Percentiles rank a stretch among this genome's conserved stretches.
phyloP scores from a whole-genome alignment of 2,329 filamentous ascomycete species.

The Fusarium praegraminearum region DNA sequence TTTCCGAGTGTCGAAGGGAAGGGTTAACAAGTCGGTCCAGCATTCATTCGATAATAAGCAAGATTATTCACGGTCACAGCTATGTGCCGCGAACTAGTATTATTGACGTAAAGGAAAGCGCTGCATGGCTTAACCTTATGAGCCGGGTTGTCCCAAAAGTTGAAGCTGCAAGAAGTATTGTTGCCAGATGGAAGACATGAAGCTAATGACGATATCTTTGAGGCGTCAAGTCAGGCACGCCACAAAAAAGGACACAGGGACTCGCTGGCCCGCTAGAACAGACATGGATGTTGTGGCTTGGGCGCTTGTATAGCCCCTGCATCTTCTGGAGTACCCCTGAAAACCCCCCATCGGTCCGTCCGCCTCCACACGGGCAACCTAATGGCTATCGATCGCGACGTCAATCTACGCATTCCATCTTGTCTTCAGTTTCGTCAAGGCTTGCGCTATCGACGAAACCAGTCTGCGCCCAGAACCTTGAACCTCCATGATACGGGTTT shows the following conservation, averaged over 20 bases:
- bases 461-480: constrained; percentile 20
- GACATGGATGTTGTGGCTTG: constrained; percentile 38
- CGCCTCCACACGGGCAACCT: constrained; percentile 23
- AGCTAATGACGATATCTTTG: constrained; percentile 33
- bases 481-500: constrained; percentile 10
- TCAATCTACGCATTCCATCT: constrained; percentile 37
- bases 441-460: constrained; percentile 34
- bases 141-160: not conserved
- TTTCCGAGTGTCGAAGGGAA: constrained; percentile 9
- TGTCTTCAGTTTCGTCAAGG: constrained; percentile 18
- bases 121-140: constrained; percentile 18
- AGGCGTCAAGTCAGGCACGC: constrained; percentile 8
- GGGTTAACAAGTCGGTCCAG: not conserved
- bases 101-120: not conserved
- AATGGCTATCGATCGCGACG: constrained; percentile 35
- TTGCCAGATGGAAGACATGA: constrained; percentile 32
- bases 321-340: constrained; percentile 39
- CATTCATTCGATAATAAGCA: not conserved
- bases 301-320: constrained; percentile 30
- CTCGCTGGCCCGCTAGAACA: not conserved
- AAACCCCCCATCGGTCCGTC: constrained; percentile 33
- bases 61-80: constrained; percentile 14
- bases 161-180: constrained; percentile 5
- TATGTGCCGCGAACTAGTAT: constrained; percentile 14
- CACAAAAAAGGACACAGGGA: constrained; percentile 9